phyloP scores from a whole-genome alignment of 352 stramenopile genomes.

The Phytophthora macrochlamydospora region DNA sequence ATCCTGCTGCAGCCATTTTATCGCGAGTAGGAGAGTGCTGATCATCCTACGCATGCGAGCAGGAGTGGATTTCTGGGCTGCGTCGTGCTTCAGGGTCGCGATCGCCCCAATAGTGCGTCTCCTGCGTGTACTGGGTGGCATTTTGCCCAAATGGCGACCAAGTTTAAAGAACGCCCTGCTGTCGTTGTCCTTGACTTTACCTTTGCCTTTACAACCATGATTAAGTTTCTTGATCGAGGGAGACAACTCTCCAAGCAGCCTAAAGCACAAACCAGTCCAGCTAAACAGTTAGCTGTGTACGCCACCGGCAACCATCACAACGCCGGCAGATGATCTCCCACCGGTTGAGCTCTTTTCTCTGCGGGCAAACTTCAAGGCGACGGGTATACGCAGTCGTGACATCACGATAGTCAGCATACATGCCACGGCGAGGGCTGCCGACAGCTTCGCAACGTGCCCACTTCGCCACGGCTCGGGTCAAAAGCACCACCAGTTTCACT shows the following conservation, averaged over 20 bases:
- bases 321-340: not conserved
- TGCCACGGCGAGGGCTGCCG: not conserved
- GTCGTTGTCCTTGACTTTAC: too few relatives aligned
- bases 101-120: not conserved
- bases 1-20: not conserved
- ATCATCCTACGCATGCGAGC: not conserved
- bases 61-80: not conserved
- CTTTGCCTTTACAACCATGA: too few relatives aligned
- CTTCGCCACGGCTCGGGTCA: not conserved
- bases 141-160: too few relatives aligned
- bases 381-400: not conserved
- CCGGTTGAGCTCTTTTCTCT: not conserved
- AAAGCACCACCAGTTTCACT: not conserved
- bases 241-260: too few relatives aligned
- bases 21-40: not conserved
- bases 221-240: too few relatives aligned
- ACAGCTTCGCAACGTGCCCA: not conserved
- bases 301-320: too few relatives aligned
- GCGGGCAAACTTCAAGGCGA: not conserved
- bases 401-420: not conserved
- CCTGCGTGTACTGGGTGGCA: too few relatives aligned
- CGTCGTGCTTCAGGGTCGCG: not conserved
- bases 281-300: not conserved
- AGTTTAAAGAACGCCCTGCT: too few relatives aligned
- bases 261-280: too few relatives aligned